Percentiles rank a stretch among this genome's conserved stretches.
phyloP scores from a whole-genome alignment of 2,329 filamentous ascomycete genomes.

The Blumeria hordei region DNA sequence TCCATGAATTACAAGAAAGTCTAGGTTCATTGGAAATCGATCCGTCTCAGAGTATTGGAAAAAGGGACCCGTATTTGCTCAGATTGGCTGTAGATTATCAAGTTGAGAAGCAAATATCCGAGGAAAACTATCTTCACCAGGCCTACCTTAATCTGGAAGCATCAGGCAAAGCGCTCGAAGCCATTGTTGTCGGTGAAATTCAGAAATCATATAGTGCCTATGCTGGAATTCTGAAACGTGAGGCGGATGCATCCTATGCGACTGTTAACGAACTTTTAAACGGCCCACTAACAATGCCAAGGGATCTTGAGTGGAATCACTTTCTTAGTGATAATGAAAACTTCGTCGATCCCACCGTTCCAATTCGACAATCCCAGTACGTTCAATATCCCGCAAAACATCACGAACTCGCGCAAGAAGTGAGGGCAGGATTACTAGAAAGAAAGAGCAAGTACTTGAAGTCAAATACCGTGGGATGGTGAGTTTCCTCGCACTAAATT shows the following conservation, averaged over 20 bases:
- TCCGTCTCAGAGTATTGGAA: conserved; percentile 49
- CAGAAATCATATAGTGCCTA: conserved; percentile 95
- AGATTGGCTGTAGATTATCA: conserved; percentile 70
- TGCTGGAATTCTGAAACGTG: conserved; percentile 71
- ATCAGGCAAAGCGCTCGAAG: conserved; percentile 83
- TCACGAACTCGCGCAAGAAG: conserved; percentile 55
- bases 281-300: conserved; percentile 78
- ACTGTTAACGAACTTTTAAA: conserved; percentile 59
- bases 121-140: conserved; percentile 91
- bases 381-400: conserved; percentile 84
- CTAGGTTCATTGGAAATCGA: conserved; percentile 62
- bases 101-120: conserved; percentile 76
- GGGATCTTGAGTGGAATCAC: conserved; percentile 72
- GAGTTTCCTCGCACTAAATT: conserved; percentile 16
- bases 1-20: conserved; percentile 59
- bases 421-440: conserved; percentile 76
- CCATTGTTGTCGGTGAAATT: conserved; percentile 89
- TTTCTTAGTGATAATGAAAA: conserved; percentile 59
- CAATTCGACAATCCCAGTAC: conserved; percentile 52
- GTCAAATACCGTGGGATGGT: conserved; percentile 52
- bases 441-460: conserved; percentile 98
- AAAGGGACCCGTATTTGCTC: conserved; percentile 78
- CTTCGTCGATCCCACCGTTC: conserved; percentile 65
- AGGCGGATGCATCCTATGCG: conserved; percentile 59
- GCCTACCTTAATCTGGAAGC: conserved; percentile 86